Evolutionary conservation across 164 flowering plant species (phyloP).

Genomic region (Tetrastigma voinierianum): DNA sequence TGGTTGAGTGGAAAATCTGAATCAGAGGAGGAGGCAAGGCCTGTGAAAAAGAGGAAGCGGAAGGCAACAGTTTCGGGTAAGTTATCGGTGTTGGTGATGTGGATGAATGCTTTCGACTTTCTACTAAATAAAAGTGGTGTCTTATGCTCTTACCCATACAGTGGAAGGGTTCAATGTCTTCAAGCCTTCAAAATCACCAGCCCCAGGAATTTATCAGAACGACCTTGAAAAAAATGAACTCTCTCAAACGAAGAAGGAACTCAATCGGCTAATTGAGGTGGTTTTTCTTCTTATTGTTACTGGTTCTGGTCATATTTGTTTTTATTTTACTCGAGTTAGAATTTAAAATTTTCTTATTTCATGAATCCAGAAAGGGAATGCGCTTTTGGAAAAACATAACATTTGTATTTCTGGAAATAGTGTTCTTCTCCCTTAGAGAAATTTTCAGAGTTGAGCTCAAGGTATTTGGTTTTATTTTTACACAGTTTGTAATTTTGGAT

Average conservation of each 20-base stretch:
- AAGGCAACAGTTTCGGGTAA: conserved; percentile 34
- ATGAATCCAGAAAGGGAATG: conserved; percentile 59
- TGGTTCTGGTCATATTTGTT: neutral
- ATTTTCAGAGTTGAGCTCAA: conserved; percentile 63
- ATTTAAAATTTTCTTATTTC: neutral
- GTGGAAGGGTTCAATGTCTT: conserved; percentile 79
- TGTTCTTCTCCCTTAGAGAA: conserved; percentile 74
- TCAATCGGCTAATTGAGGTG: conserved; percentile 76
- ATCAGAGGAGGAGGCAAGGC: conserved; percentile 10
- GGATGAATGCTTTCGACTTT: too few species aligned
- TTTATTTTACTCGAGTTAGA: neutral
- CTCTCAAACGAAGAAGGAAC: conserved; percentile 46
- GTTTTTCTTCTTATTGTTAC: neutral
- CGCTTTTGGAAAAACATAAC: conserved; percentile 64
- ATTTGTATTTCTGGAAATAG: conserved; percentile 71
- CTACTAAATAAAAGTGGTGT: neutral
- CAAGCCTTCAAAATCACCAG: conserved; percentile 42
- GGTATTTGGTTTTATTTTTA: conserved; percentile 33
- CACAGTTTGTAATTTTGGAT: neutral
- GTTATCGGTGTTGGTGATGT: neutral
- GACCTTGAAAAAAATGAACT: conserved; percentile 19
- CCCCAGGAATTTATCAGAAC: conserved; percentile 18
- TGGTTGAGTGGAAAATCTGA: conserved; percentile 25
- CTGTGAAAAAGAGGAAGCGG: conserved; percentile 57
- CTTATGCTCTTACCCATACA: conserved; percentile 7